Evolutionary conservation across 1,139 yeast genomes (phyloP), one percentile per base, ranked within the genome.

Genomic region (Magnusiomyces fungicola): DNA sequence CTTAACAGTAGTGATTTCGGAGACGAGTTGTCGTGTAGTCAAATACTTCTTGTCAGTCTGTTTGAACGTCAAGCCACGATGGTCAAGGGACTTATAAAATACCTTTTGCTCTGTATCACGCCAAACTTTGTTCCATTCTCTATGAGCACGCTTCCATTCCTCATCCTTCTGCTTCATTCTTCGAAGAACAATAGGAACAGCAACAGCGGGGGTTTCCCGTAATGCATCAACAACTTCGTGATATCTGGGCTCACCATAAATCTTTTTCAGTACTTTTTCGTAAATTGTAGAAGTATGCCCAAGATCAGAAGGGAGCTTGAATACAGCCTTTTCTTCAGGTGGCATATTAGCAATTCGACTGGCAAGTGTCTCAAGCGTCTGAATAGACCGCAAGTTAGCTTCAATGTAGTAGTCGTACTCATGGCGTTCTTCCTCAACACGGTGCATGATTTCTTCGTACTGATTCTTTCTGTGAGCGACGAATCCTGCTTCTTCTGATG

Each of bases 51-150:
- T 92, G 66, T 92, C 99, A 12, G 96, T 88, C 66, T 92, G 97
- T 67, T 92, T 92, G 70, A 92, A 94, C 0, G 97, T 89, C 58
- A 92, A 75, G 1, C 99, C 99, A 56, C 90, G 74, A 65, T 94
- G 98, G 65, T 92, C 99, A 59, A 92, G 74, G 2, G 96, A 86
- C 68, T 92, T 94, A 72, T 80, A 87, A 66, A 85, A 90, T 0
- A 89, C 96, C 62, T 89, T 90, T 63, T 89, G 96, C 65, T 94
- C 98, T 71, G 95, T 81, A 68, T 92, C 98, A 62, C 98, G 81
- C 99, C 99, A 92, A 25, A 90, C 96, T 65, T 92, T 92, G 68
- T 92, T 92, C 98, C 99, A 92, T 67, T 94, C 98, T 59, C 98
- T 79, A 62, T 92, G 98, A 1, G 97, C 92, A 56, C 97, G 80